Evolutionary conservation across 2,329 filamentous ascomycete species (phyloP).

Genomic region (Aschersonia sp.): DNA sequence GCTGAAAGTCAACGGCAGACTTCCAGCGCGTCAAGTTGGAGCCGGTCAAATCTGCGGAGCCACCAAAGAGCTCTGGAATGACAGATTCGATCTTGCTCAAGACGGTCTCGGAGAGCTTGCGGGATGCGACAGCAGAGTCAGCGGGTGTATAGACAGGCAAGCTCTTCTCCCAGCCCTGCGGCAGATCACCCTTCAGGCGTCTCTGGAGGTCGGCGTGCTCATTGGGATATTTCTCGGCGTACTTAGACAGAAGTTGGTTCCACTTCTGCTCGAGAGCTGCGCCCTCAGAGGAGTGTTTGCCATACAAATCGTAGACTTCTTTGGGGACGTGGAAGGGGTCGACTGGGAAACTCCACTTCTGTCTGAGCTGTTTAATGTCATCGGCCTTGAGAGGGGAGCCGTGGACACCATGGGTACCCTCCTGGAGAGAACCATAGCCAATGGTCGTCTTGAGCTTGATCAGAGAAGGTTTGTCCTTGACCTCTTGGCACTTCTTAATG

Average conservation of each 20-base stretch:
- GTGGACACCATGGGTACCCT: slow-evolving; percentile 93
- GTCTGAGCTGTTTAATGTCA: slow-evolving; percentile 86
- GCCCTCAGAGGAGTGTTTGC: slow-evolving; percentile 72
- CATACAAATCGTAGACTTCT: slow-evolving; percentile 83
- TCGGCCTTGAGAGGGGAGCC: slow-evolving; percentile 91
- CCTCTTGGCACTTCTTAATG: slow-evolving; percentile 68
- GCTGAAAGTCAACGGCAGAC: slow-evolving; percentile 93
- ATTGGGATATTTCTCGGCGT: slow-evolving; percentile 60
- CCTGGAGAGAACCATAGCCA: slow-evolving; percentile 82
- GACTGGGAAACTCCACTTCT: slow-evolving; percentile 88
- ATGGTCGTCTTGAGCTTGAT: slow-evolving; percentile 98
- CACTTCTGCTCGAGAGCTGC: slow-evolving; percentile 86
- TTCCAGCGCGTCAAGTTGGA: slow-evolving; percentile 99
- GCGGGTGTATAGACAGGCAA: slow-evolving; percentile 81
- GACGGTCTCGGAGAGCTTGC: slow-evolving; percentile 92
- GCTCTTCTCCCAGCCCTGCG: slow-evolving; percentile 90
- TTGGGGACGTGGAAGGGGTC: slow-evolving; percentile 88
- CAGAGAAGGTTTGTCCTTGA: slow-evolving; percentile 91
- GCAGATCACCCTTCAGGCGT: slow-evolving; percentile 69
- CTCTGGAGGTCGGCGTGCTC: slow-evolving; percentile 72
- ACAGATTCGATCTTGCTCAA: slow-evolving; percentile 72
- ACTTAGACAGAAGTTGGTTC: slow-evolving; percentile 87
- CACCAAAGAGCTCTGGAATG: slow-evolving; percentile 84
- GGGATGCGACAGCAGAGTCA: slow-evolving; percentile 75
- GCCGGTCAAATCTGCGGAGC: slow-evolving; percentile 93